Percentiles rank a stretch among this genome's conserved stretches.
Conservation (phyloP, 2,329 filamentous ascomycete species). For the Trichophyton mentagrophytes region DNA sequence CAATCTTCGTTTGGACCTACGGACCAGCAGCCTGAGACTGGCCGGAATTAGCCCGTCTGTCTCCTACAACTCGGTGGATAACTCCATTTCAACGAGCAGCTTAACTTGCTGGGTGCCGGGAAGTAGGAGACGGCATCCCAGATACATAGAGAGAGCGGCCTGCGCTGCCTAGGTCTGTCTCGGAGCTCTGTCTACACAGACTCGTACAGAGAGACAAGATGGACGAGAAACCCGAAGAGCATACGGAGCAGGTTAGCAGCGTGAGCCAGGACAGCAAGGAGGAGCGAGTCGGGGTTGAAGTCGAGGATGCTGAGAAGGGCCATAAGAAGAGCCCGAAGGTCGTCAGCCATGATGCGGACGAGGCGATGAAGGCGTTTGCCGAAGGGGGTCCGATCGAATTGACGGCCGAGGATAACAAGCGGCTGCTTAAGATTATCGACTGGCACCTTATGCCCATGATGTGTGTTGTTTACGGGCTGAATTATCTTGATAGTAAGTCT, state of each 20-base stretch:
- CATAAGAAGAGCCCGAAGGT: background rate
- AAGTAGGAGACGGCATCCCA: background rate
- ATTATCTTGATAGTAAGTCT: conserved; percentile 40
- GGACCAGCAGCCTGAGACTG: too few relatives aligned
- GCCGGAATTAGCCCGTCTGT: background rate
- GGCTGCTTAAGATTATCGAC: conserved; percentile 50
- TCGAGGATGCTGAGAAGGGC: background rate
- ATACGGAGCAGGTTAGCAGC: background rate
- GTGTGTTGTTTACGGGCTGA: conserved; percentile 46
- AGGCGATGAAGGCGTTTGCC: conserved; percentile 46
- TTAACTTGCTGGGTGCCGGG: background rate
- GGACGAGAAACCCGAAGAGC: background rate
- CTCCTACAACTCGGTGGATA: background rate
- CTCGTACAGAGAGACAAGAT: background rate
- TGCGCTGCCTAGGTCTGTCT: background rate
- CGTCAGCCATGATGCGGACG: conserved; percentile 43
- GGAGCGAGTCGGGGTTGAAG: background rate
- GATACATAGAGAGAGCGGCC: background rate
- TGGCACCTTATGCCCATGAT: conserved; percentile 49
- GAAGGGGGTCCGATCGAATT: conserved; percentile 40
- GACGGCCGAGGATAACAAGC: conserved; percentile 44
- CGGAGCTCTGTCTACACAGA: background rate
- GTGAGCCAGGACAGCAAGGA: background rate
- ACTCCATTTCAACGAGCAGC: background rate
- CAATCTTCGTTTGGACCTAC: too few relatives aligned